phyloP scores from a whole-genome alignment of 1,139 yeast species.

The Protomyces macrosporus region DNA sequence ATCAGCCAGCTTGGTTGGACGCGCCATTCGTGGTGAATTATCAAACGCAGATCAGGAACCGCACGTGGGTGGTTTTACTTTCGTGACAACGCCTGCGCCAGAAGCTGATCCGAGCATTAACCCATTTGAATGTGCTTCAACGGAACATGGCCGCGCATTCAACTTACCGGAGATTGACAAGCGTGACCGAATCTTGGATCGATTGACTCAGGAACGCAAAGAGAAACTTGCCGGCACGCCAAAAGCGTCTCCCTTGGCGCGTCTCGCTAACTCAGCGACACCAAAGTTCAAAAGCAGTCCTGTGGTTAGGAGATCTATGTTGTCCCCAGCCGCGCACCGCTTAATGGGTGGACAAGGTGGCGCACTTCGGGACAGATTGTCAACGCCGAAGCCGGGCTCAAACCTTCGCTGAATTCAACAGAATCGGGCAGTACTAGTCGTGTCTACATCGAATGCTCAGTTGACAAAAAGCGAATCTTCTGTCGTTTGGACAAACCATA shows the following conservation, averaged over 20 bases:
- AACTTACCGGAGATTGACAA: conserved; percentile 25
- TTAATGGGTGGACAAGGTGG: background rate
- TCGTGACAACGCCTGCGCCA: conserved; percentile 25
- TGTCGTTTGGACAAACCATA: too few relatives aligned
- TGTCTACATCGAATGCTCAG: too few relatives aligned
- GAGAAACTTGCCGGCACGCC: background rate
- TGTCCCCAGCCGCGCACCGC: conserved; percentile 19
- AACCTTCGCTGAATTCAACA: too few relatives aligned
- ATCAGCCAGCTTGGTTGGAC: background rate
- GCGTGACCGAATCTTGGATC: background rate
- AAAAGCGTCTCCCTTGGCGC: background rate
- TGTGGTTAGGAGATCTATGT: background rate
- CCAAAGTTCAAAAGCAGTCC: conserved; percentile 23
- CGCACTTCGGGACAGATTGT: background rate
- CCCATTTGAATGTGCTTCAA: background rate
- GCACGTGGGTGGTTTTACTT: conserved; percentile 30
- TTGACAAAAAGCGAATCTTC: too few relatives aligned
- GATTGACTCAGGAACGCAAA: background rate
- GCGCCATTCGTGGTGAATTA: background rate
- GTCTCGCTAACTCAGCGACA: background rate
- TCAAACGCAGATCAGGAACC: conserved; percentile 20
- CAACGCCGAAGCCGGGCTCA: background rate
- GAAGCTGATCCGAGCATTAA: background rate
- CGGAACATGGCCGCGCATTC: conserved; percentile 9
- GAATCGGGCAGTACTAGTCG: too few relatives aligned